These are phyloP conservation scores for Fraxinus sp. DNA, from an alignment of 305 asterid genomes.

Conservation along the genomic window DNA sequence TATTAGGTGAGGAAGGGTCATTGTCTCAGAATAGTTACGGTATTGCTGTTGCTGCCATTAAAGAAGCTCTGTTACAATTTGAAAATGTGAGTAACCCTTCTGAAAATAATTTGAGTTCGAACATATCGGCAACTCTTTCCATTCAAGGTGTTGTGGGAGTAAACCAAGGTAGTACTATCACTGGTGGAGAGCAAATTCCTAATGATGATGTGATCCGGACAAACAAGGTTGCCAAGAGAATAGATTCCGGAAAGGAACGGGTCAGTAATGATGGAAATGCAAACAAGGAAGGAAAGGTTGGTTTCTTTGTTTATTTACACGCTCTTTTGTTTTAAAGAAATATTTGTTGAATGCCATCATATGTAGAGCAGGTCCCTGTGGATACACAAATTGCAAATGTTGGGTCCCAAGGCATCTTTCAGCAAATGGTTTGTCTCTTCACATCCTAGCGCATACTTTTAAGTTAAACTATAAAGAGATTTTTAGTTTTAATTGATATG, in stretches of 20 bases:
- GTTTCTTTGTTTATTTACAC: conserved; percentile 30
- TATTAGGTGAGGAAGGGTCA: conserved; percentile 96
- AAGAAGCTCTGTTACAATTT: conserved; percentile 67
- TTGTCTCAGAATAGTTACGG: conserved; percentile 72
- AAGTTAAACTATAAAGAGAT: neutral
- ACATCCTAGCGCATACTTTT: conserved; percentile 22
- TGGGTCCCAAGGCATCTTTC: conserved; percentile 55
- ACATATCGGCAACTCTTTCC: conserved; percentile 37
- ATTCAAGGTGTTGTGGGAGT: conserved; percentile 39
- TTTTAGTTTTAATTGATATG: neutral
- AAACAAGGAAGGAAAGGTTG: conserved; percentile 77
- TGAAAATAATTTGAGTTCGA: conserved; percentile 40
- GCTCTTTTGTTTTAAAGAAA: conserved; percentile 14
- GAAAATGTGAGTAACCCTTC: conserved; percentile 34
- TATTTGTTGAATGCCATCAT: conserved; percentile 18
- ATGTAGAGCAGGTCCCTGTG: conserved; percentile 52
- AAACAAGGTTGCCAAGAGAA: conserved; percentile 57
- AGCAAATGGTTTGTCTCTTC: conserved; percentile 62
- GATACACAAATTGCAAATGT: conserved; percentile 53
- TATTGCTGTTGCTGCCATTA: conserved; percentile 60
- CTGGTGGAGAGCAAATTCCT: conserved; percentile 42
- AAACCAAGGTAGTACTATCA: conserved; percentile 33
- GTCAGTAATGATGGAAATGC: conserved; percentile 36
- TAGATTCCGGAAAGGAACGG: conserved; percentile 59
- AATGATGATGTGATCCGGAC: conserved; percentile 28